Base-by-base conservation (phyloP, 768 basidiomycete genomes). In the Podaxis sp. region DNA sequence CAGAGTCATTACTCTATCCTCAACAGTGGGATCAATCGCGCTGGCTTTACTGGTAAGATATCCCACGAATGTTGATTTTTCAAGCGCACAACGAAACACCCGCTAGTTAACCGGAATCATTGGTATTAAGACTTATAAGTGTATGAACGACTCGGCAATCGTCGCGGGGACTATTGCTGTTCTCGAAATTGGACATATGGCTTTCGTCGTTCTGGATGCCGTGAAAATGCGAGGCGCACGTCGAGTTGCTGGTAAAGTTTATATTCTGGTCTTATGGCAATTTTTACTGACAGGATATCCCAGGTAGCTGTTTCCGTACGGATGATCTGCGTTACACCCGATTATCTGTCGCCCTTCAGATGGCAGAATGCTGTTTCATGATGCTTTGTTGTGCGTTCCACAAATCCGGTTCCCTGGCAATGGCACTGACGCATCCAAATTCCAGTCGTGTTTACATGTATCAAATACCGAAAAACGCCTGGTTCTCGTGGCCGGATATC, bases 41-140 rank as follows among this genome's bases (percentile, higher is more conserved):
- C 67, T 81, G 1, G 75, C 76, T 27, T 64, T 79, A 59, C 66
- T 82, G 67, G 80, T 82, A 61, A 35, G 67, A 44, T 28, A 36
- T 16, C 4, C 57, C 55, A 25, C 13, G 7, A 21, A 9, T 52
- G 35, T 21, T 14, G 7, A 54, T 38, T 25, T n/a, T 9, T 18
- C 16, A 1, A 9, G 23, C 18, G 13, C 9, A 32, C 25, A 25
- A 10, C 9, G 23, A 46, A 50, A 58, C 35, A 42, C 32, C 44
- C 35, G 9, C 7, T 57, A 87, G 87, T 78, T 88, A 44, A 79
- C 84, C 0, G 86, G 85, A 32, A 82, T 88, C 32, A 74, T 86
- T 36, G 87, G 87, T 13, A 73, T 83, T 65, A 89, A 89, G 68
- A 85, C 82, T 6, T 89, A 88, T 65, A 81, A 80, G 65, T 88